Evolutionary conservation across 495 filamentous ascomycete species (phyloP).

Genomic region (Lophiostoma macrostomum): DNA sequence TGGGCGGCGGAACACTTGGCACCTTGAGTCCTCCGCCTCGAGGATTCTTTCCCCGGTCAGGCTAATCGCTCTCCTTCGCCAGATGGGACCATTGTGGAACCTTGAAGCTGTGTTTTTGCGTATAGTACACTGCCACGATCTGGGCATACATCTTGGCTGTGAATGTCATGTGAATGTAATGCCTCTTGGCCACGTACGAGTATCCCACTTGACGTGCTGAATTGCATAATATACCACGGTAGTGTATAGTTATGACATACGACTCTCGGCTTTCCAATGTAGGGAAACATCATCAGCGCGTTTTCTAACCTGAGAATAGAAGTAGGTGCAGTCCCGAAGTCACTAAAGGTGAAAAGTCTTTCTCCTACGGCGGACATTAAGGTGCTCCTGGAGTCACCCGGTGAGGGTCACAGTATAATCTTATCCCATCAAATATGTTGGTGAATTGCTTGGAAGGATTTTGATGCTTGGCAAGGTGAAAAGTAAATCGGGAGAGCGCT

Average conservation of each 20-base stretch:
- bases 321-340: too few relatives aligned
- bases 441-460: not conserved
- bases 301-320: too few relatives aligned
- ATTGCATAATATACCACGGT: not conserved
- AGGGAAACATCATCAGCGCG: too few relatives aligned
- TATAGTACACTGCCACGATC: not conserved
- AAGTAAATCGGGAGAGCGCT: not conserved
- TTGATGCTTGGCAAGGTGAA: not conserved
- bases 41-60: too few relatives aligned
- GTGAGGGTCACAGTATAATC: too few relatives aligned
- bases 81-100: not conserved
- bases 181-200: not conserved
- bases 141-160: slow-evolving; percentile 9
- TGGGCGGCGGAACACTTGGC: too few relatives aligned
- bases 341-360: not conserved
- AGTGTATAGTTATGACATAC: not conserved
- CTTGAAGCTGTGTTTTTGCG: not conserved
- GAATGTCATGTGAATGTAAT: not conserved
- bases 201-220: not conserved
- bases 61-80: too few relatives aligned
- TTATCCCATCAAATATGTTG: not conserved
- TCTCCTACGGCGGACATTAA: not conserved
- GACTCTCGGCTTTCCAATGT: too few relatives aligned
- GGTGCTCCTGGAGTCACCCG: too few relatives aligned
- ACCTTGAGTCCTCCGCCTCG: too few relatives aligned